A percentile compares a stretch with the other conserved stretches of the same genome.
These are phyloP conservation scores for Gossypium herbaceum DNA, from an alignment of 345 rosid species.

Conservation along the genomic window DNA sequence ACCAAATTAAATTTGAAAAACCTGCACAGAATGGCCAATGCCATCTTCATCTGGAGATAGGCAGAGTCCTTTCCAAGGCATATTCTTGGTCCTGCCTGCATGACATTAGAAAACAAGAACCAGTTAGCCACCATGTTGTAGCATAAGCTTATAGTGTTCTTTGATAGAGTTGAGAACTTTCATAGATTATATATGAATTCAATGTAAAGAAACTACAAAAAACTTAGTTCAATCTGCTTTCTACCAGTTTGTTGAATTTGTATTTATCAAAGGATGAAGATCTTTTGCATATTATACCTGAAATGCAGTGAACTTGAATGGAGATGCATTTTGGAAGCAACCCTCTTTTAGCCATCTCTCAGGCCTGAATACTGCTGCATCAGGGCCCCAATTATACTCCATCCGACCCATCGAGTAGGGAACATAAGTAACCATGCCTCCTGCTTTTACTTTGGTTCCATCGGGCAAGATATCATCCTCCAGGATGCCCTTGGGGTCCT, in stretches of 20 bases:
- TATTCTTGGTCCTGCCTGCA: slow-evolving; percentile 70
- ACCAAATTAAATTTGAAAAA: slow-evolving; percentile 68
- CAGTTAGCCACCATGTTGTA: not conserved
- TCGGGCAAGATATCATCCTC: slow-evolving; percentile 82
- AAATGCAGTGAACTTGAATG: slow-evolving; percentile 94
- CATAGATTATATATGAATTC: not conserved
- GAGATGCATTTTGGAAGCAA: slow-evolving; percentile 74
- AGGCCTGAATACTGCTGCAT: slow-evolving; percentile 75
- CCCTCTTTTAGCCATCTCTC: slow-evolving; percentile 97
- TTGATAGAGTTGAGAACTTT: not conserved
- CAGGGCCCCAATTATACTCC: slow-evolving; percentile 92
- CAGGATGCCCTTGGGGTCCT: slow-evolving; percentile 86
- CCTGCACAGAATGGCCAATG: slow-evolving; percentile 73
- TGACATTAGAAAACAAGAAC: not conserved
- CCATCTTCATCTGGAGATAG: slow-evolving; percentile 94
- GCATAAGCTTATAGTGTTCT: not conserved
- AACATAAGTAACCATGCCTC: slow-evolving; percentile 96
- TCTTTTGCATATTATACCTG: slow-evolving; percentile 42
- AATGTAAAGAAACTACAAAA: not conserved
- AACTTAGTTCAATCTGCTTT: not conserved
- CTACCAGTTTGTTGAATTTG: not conserved
- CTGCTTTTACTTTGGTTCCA: slow-evolving; percentile 88
- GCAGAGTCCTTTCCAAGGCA: slow-evolving; percentile 98
- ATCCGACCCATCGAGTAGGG: slow-evolving; percentile 98
- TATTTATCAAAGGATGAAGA: not conserved